Base-by-base conservation (phyloP, 2,329 filamentous ascomycete genomes). In the Fusarium decemcellulare region DNA sequence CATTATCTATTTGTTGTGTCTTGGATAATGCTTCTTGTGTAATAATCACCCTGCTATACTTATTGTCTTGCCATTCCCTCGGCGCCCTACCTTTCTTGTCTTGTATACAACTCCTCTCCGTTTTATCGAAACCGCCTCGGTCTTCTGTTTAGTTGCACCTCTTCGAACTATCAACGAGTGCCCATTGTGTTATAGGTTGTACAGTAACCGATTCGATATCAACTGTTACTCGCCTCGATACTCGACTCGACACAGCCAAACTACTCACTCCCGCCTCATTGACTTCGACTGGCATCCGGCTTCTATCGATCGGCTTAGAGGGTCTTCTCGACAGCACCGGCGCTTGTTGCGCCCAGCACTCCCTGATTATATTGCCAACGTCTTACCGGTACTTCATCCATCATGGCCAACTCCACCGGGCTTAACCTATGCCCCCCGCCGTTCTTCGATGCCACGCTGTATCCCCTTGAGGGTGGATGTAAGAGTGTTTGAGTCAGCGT, bases 381-480 rank as follows among this genome's bases (percentile, higher is more conserved):
- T 40, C 27, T 37, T 12, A 16, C 32, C 14, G 27, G 37, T 30
- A 12, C 29, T 48, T 40, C 14, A 42, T 63, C 61, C 67, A 72
- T 36, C 57, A 80, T 79, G 77, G 70, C 74, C 39, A 77, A 76
- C 66, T 50, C 74, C 36, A 72, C 73, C 39, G 89, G 87, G 67
- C 74, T 81, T 16, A 80, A 80, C 50, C 27, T 80, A 23, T 97
- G 93, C 79, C 87, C 88, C 15, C 70, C 85, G 54, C 93, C 93
- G 6, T 95, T 96, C 76, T 85, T 91, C 67, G 88, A 93, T 76
- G 85, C 86, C 62, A 80, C 81, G 32, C 78, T 86, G 62, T 97
- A 91, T 75, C 87, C 86, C 48, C 71, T 78, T 27, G 81, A 77
- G 46, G 88, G 87, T 74, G 93, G 93, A 80, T 93, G 92, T 95